These are phyloP conservation scores for Alternaria novae-zelandiae DNA, from an alignment of 2,329 filamentous ascomycete species.

Conservation along the genomic window DNA sequence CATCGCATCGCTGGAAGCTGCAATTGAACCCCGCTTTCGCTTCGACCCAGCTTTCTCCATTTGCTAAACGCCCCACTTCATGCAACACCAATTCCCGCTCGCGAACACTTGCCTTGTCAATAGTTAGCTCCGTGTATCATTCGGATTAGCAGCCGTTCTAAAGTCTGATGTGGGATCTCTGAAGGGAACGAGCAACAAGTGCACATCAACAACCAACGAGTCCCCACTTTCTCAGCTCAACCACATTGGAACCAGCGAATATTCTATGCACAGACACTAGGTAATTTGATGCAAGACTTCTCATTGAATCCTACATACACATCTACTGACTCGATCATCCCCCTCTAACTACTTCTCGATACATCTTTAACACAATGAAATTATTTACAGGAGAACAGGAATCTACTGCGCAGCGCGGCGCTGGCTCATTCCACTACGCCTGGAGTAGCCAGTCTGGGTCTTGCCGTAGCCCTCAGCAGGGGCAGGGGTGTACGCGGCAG, in stretches of 20 bases:
- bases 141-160: not conserved
- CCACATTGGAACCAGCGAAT: not conserved
- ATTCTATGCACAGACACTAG: not conserved
- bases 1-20: not conserved
- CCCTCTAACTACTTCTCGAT: not conserved
- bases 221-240: not conserved
- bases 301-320: not conserved
- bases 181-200: not conserved
- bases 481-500: not conserved
- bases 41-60: not conserved
- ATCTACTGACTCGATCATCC: not conserved
- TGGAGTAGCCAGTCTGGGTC: conserved; percentile 20
- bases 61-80: not conserved
- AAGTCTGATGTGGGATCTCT: not conserved
- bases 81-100: not conserved
- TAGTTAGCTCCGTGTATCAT: not conserved
- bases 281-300: not conserved
- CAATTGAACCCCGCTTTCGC: not conserved
- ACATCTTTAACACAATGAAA: not conserved
- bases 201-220: not conserved
- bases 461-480: conserved; percentile 3
- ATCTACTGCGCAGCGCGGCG: conserved; percentile 17
- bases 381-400: not conserved
- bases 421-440: conserved; percentile 31
- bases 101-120: not conserved